Evolutionary conservation across 306 rosid species (phyloP).

Genomic region (Cucurbita maxima): DNA sequence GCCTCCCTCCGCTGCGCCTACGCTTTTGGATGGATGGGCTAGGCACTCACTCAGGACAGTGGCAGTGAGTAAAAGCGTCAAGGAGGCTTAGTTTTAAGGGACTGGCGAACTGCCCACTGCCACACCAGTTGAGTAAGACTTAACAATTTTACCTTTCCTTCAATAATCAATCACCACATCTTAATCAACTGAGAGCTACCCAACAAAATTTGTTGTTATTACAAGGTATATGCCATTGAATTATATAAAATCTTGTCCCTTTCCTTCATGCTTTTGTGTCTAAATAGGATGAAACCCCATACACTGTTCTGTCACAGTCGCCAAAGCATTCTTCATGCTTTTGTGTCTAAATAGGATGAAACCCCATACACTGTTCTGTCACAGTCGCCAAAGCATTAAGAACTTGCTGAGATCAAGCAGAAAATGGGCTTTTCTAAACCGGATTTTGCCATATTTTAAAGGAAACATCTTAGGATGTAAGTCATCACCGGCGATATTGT

Average conservation of each 20-base stretch:
- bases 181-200: not conserved
- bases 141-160: no score
- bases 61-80: no score
- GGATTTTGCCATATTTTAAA: not conserved
- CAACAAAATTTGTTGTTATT: not conserved
- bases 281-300: conserved; percentile 12
- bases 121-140: no score
- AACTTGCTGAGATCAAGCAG: not conserved
- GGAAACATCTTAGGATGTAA: not conserved
- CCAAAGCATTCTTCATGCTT: conserved; percentile 5
- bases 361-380: conserved; percentile 18
- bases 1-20: no score
- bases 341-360: conserved; percentile 11
- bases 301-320: conserved; percentile 18
- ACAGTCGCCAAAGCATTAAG: conserved; percentile 8
- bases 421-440: not conserved
- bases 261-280: conserved; percentile 13
- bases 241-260: conserved; percentile 7
- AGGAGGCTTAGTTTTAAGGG: no score
- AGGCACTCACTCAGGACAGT: no score
- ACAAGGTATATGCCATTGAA: not conserved
- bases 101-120: no score
- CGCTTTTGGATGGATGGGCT: no score
- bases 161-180: not conserved
- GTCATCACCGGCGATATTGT: no score